Evolutionary conservation across 176 grass and related monocot species (phyloP).

Genomic region (Lolium rigidum): DNA sequence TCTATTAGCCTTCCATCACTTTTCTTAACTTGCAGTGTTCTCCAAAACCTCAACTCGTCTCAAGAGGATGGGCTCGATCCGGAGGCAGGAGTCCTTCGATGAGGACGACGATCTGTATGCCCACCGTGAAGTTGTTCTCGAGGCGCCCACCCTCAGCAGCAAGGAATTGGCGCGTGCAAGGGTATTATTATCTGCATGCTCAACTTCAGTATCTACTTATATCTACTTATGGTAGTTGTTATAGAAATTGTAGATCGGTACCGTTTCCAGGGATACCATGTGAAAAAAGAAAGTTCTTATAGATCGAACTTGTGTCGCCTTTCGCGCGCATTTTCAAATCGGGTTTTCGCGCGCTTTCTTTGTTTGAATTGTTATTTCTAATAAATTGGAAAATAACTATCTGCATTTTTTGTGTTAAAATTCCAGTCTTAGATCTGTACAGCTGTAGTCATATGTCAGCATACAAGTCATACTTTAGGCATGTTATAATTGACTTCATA

Average conservation of each 20-base stretch:
- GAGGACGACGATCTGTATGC: neutral
- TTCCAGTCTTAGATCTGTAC: neutral
- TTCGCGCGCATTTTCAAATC: slow-evolving; percentile 16
- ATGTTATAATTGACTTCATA: neutral
- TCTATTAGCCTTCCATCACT: neutral
- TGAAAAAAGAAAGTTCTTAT: neutral
- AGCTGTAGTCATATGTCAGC: neutral
- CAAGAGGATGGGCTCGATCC: slow-evolving; percentile 31
- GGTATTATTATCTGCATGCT: slow-evolving; percentile 28
- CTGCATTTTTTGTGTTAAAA: neutral
- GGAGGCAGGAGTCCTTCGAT: slow-evolving; percentile 4
- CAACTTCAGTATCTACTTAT: neutral
- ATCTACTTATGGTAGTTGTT: neutral
- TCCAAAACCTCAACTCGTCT: neutral
- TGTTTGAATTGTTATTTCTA: neutral
- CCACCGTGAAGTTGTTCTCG: neutral
- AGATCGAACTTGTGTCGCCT: neutral
- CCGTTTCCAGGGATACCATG: no score
- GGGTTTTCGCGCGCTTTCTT: slow-evolving; percentile 20
- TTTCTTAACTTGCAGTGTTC: neutral
- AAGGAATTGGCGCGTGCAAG: slow-evolving; percentile 29
- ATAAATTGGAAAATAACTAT: neutral
- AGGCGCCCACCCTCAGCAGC: slow-evolving; percentile 38
- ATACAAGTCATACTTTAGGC: neutral
- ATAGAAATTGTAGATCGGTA: neutral